Conservation (phyloP, 306 rosid species). For the Gastrolobium bilobum region DNA sequence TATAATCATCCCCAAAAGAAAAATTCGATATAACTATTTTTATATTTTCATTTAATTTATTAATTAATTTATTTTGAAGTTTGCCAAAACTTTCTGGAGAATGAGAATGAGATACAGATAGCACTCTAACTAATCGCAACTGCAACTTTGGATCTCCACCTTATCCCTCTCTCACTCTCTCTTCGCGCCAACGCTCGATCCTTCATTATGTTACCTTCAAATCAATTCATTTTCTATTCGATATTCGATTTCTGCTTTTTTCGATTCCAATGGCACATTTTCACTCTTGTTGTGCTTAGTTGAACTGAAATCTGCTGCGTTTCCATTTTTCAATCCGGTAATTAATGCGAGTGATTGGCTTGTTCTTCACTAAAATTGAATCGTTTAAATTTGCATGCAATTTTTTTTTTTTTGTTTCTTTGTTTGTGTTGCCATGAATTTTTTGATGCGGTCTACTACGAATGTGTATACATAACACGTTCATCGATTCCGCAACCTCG, state of each 20-base stretch:
- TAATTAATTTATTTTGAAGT: no score
- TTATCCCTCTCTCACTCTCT: background rate
- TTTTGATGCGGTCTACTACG: conserved; percentile 70
- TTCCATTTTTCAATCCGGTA: background rate
- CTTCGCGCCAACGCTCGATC: background rate
- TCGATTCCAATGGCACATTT: conserved; percentile 5
- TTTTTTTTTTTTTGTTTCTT: no score
- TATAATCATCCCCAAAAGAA: no score
- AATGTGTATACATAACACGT: conserved; percentile 60
- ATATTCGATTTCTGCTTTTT: background rate
- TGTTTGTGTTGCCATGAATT: conserved; percentile 73
- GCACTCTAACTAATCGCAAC: conserved; percentile 30
- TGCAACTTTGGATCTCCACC: conserved; percentile 11
- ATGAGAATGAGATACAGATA: background rate
- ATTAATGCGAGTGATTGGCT: background rate
- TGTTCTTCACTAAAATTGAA: conserved; percentile 26
- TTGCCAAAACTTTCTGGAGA: conserved; percentile 10
- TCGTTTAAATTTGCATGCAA: conserved; percentile 48
- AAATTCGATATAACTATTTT: no score
- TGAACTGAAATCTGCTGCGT: background rate
- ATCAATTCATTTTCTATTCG: background rate
- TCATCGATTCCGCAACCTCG: conserved; percentile 57
- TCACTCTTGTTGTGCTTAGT: background rate
- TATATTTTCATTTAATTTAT: no score
- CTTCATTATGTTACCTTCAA: conserved; percentile 36